Evolutionary conservation across 257 asterid species (phyloP), one percentile per base, ranked within the genome.

Genomic region (Nicotiana benthamiana): DNA sequence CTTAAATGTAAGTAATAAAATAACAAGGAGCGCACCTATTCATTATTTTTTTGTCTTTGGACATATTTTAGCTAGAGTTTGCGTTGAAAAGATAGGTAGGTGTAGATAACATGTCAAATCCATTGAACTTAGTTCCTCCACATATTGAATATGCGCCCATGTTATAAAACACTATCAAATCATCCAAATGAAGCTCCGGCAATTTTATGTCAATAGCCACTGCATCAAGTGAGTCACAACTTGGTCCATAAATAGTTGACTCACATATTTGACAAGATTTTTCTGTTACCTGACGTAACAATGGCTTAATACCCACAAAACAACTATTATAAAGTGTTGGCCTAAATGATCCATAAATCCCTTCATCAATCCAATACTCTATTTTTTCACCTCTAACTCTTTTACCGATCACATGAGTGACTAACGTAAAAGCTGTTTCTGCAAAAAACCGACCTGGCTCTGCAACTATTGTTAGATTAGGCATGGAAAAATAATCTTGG

Each of bases 301-400:
- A 12, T 24, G 70, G 74, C 61, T 60, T 78, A 0, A 78, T 26
- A 16, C 32, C 63, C 60, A 78, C 66, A 16, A 59, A 36, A 1
- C 72, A 56, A 57, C 57, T 36, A 56, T 78, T 60, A n/a, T 56
- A 59, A 27, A 78, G 20, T 53, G 81, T 57, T 59, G 66, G 81
- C 48, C 66, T 78, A 20, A 78, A 78, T 26, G 81, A 78, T 22
- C 81, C 81, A 52, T 78, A 78, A 43, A 78, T 36, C 8, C 81
- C 81, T 17, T 78, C 81, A 32, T 78, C 53, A 10, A 78, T 78
- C 81, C 81, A 78, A 18, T 78, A 78, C 60, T 78, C 72, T 53
- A 16, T 18, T 28, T 40, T 57, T 8, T 57, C 81, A 6, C 81
- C 81, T 15, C 81, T 62, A 8, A 52, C 59, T n/a, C 81, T 34